Conservation (phyloP, 495 filamentous ascomycete genomes). For the Podospora appendiculata region DNA sequence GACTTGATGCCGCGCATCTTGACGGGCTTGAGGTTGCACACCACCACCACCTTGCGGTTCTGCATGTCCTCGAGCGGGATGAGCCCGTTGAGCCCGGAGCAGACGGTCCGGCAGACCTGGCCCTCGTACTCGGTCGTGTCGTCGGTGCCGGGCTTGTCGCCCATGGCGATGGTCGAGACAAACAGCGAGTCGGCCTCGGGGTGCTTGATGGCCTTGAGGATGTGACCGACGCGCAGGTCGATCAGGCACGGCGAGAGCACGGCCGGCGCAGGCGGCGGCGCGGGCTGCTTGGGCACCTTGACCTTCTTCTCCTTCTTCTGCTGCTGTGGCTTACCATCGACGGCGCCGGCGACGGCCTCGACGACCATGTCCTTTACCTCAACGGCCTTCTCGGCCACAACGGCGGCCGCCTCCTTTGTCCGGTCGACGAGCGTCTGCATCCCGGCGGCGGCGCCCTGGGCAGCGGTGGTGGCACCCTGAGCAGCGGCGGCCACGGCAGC, state of each 20-base stretch:
- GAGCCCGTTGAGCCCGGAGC: slow-evolving; percentile 90
- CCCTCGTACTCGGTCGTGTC: slow-evolving; percentile 83
- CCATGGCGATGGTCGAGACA: slow-evolving; percentile 94
- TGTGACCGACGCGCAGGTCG: slow-evolving; percentile 93
- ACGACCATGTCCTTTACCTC: slow-evolving; percentile 11
- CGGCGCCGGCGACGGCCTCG: slow-evolving; percentile 13
- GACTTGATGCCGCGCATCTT: slow-evolving; percentile 98
- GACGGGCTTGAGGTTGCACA: slow-evolving; percentile 96
- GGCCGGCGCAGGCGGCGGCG: slow-evolving; percentile 55
- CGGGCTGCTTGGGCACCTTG: slow-evolving; percentile 63
- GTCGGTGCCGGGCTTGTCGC: slow-evolving; percentile 76
- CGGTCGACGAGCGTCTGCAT: slow-evolving; percentile 40
- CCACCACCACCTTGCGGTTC: slow-evolving; percentile 82
- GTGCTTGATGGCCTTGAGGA: slow-evolving; percentile 88
- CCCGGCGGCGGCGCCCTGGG: slow-evolving; percentile 30
- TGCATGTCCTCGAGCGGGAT: slow-evolving; percentile 95
- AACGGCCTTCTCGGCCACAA: slow-evolving; percentile 43
- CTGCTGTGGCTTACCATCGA: slow-evolving; percentile 20
- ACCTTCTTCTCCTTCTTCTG: slow-evolving; percentile 67
- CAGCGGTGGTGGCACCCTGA: no score
- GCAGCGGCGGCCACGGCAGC: slow-evolving; percentile 23
- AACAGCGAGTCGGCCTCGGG: slow-evolving; percentile 94
- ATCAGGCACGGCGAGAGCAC: slow-evolving; percentile 77
- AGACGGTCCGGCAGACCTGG: slow-evolving; percentile 85
- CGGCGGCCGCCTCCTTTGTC: slow-evolving; percentile 38